phyloP scores from a whole-genome alignment of 768 basidiomycete genomes.

The Termitomyces titanicus region DNA sequence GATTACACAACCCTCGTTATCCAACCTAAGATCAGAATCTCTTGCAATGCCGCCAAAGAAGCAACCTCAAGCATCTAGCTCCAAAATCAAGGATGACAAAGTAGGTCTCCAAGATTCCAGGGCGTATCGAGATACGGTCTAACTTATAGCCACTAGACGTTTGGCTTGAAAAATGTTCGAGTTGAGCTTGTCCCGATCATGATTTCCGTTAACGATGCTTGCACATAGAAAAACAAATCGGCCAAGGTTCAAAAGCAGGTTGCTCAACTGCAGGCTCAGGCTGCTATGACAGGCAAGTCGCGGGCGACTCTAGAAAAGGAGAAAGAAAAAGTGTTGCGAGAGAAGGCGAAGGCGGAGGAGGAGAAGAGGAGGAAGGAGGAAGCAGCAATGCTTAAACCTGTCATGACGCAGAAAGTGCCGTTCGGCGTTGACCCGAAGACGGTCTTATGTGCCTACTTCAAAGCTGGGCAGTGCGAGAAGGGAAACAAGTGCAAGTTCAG shows the following conservation, averaged over 20 bases:
- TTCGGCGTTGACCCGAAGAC: constrained; percentile 98
- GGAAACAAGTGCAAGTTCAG: constrained; percentile 97
- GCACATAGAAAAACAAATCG: constrained; percentile 85
- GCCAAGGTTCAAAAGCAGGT: constrained; percentile 88
- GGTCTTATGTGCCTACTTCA: constrained; percentile 87
- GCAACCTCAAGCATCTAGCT: constrained; percentile 19
- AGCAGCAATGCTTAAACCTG: constrained; percentile 76
- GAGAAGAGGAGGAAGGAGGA: constrained; percentile 86
- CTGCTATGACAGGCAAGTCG: constrained; percentile 73
- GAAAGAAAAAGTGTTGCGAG: constrained; percentile 74
- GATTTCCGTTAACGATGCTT: constrained; percentile 7
- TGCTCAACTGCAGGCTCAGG: constrained; percentile 75
- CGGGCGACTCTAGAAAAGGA: constrained; percentile 79
- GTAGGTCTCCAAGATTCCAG: constrained; percentile 6
- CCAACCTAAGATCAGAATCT: not conserved
- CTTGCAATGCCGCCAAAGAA: constrained; percentile 22
- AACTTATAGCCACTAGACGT: constrained; percentile 14
- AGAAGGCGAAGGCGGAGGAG: constrained; percentile 73
- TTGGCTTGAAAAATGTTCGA: constrained; percentile 21
- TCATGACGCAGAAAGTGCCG: constrained; percentile 81
- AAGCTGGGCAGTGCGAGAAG: constrained; percentile 91
- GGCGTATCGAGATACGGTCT: not conserved
- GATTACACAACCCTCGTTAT: not conserved
- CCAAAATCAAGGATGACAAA: constrained; percentile 23
- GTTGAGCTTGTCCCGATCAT: not conserved